Evolutionary conservation across 1,139 yeast species (phyloP).

Genomic region (Petasospora fabianii): DNA sequence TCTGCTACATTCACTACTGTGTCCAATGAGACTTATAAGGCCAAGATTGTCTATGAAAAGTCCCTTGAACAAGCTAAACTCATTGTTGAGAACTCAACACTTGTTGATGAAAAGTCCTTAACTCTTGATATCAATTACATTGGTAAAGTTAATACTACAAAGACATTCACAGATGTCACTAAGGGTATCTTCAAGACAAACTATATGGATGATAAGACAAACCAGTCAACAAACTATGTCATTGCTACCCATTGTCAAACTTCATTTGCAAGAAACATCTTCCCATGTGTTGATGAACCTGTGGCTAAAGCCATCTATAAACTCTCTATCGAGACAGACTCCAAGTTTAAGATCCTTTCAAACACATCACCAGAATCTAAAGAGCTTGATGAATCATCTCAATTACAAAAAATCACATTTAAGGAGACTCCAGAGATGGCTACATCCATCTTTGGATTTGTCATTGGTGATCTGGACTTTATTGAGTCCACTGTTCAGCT

Average conservation of each 20-base stretch:
- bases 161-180: slow-evolving; percentile 54
- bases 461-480: slow-evolving; percentile 59
- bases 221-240: slow-evolving; percentile 45
- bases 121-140: slow-evolving; percentile 35
- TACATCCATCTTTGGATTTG: slow-evolving; percentile 62
- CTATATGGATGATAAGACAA: slow-evolving; percentile 47
- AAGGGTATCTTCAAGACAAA: slow-evolving; percentile 68
- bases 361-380: slow-evolving; percentile 35
- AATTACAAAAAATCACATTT: slow-evolving; percentile 39
- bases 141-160: slow-evolving; percentile 54
- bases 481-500: slow-evolving; percentile 35
- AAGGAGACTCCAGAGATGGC: slow-evolving; percentile 54
- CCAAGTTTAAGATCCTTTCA: slow-evolving; percentile 46
- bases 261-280: slow-evolving; percentile 52
- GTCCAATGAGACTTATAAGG: slow-evolving; percentile 26
- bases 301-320: slow-evolving; percentile 48
- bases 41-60: slow-evolving; percentile 38
- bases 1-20: slow-evolving; percentile 26
- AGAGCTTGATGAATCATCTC: slow-evolving; percentile 28
- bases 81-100: slow-evolving; percentile 9
- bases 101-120: slow-evolving; percentile 15
- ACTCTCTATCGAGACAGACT: slow-evolving; percentile 43
- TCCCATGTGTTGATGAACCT: slow-evolving; percentile 66
- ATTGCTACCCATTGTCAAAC: slow-evolving; percentile 74
- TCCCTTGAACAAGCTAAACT: slow-evolving; percentile 35